These are phyloP conservation scores for Mycena rosella DNA, from an alignment of 768 basidiomycete genomes.

Conservation along the genomic window DNA sequence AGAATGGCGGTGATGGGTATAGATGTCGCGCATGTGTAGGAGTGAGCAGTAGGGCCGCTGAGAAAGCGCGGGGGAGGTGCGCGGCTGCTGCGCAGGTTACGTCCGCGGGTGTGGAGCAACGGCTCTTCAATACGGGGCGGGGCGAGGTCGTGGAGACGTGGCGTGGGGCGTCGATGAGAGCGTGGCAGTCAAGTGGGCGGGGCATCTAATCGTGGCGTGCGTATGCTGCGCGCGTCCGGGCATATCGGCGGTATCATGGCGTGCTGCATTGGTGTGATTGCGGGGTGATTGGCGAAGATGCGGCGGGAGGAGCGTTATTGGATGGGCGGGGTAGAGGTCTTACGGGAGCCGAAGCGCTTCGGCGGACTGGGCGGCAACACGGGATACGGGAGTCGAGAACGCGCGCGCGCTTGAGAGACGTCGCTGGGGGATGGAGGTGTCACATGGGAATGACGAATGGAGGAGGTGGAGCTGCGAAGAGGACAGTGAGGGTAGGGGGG, in stretches of 20 bases:
- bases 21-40: constrained; percentile 12
- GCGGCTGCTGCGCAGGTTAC: constrained; percentile 11
- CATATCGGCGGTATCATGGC: constrained; percentile 10
- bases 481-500: background rate
- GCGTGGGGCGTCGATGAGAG: background rate
- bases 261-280: constrained; percentile 4
- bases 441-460: background rate
- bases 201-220: constrained; percentile 2
- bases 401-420: constrained; percentile 1
- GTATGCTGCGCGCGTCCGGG: constrained; percentile 11
- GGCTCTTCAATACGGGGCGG: constrained; percentile 7
- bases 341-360: constrained; percentile 1
- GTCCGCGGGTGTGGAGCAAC: constrained; percentile 5
- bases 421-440: background rate
- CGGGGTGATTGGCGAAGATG: background rate
- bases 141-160: constrained; percentile 3
- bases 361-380: background rate
- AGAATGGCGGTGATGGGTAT: constrained; percentile 12
- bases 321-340: background rate
- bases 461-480: background rate
- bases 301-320: background rate
- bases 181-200: background rate
- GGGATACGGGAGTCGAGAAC: background rate
- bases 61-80: constrained; percentile 12
- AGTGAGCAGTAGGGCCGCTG: constrained; percentile 10